These are phyloP conservation scores for Boletus sp. DNA, from an alignment of 1,284 basidiomycete genomes.

Conservation along the genomic window DNA sequence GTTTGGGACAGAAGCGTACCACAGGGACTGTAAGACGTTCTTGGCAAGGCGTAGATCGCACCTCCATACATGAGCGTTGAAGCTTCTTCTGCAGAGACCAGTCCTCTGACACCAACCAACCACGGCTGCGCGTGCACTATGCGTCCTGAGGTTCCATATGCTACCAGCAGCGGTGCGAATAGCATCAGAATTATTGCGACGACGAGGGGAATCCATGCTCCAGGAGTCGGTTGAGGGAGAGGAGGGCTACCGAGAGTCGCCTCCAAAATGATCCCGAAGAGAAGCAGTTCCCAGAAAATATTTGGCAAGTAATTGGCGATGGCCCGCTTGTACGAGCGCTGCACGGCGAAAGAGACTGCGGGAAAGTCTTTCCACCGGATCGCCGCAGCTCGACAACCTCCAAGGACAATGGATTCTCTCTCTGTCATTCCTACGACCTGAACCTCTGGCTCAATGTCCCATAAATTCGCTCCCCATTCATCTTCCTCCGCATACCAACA, in stretches of 20 bases:
- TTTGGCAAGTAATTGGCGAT: constrained; percentile 16
- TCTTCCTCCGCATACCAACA: constrained; percentile 26
- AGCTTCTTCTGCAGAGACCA: constrained; percentile 26
- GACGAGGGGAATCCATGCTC: constrained; percentile 1
- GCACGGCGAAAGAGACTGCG: constrained; percentile 16
- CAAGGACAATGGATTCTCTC: constrained; percentile 22
- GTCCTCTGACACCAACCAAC: constrained; percentile 26
- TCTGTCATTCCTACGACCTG: constrained; percentile 27
- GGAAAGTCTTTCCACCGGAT: constrained; percentile 31
- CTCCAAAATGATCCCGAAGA: background rate
- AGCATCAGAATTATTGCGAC: constrained; percentile 19
- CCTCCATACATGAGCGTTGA: constrained; percentile 20
- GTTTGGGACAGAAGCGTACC: constrained; percentile 20
- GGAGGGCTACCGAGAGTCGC: no score
- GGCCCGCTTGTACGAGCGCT: constrained; percentile 15
- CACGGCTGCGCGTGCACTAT: constrained; percentile 23
- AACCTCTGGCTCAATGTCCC: constrained; percentile 27
- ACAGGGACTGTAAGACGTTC: constrained; percentile 21
- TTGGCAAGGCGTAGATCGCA: constrained; percentile 7
- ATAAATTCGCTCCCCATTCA: constrained; percentile 19
- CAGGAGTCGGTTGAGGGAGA: no score
- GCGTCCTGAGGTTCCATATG: constrained; percentile 24
- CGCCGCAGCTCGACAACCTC: constrained; percentile 25
- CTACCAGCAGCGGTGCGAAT: constrained; percentile 13
- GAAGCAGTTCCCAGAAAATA: constrained; percentile 10